phyloP scores from a whole-genome alignment of 2,329 filamentous ascomycete species.

The Acrodontium crateriforme region DNA sequence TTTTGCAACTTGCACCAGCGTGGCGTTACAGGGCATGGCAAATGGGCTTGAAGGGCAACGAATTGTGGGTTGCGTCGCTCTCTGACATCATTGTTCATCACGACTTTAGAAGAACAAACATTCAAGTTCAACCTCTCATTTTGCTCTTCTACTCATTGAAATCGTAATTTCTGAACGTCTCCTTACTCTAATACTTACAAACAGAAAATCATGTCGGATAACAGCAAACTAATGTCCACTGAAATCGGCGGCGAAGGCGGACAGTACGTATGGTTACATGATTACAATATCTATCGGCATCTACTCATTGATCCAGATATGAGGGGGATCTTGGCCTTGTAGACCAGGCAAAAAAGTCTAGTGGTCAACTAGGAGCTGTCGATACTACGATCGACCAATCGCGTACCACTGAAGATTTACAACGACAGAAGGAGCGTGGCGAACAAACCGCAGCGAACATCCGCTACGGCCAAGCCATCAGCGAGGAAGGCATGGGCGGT shows the following conservation, averaged over 20 bases:
- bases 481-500: slow-evolving; percentile 41
- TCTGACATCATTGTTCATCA: no score
- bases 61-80: no score
- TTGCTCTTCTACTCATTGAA: no score
- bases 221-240: slow-evolving; percentile 43
- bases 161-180: no score
- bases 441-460: slow-evolving; percentile 38
- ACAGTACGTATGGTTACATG: slow-evolving; percentile 29
- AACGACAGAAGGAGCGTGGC: slow-evolving; percentile 24
- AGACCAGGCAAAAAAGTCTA: slow-evolving; percentile 37
- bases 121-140: no score
- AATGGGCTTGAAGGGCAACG: no score
- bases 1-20: no score
- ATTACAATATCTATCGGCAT: background rate
- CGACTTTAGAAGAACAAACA: no score
- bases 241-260: slow-evolving; percentile 46
- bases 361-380: slow-evolving; percentile 40
- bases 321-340: slow-evolving; percentile 41
- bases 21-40: no score
- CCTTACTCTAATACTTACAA: no score
- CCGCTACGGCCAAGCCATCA: slow-evolving; percentile 42
- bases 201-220: slow-evolving; percentile 26
- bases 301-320: slow-evolving; percentile 31
- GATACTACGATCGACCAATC: slow-evolving; percentile 20
- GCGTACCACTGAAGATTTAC: slow-evolving; percentile 17